Evolutionary conservation across 1,284 basidiomycete genomes (phyloP), one percentile per base, ranked within the genome.

Genomic region (Cystobasidiaceae sp.): DNA sequence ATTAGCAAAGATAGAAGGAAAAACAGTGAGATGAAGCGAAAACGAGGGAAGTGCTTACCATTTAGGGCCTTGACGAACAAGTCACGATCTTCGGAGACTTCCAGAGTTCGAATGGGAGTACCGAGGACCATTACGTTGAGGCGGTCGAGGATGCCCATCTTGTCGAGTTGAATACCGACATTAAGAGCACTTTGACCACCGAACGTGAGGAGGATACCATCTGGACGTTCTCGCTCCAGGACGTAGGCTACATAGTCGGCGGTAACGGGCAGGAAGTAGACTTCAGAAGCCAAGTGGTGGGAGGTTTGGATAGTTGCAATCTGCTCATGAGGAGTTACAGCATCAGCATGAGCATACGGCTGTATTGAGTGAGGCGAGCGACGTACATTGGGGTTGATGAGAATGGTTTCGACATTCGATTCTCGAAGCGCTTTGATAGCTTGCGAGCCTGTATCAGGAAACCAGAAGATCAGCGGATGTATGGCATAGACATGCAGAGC

Each of bases 191-290:
- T 93, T 78, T 98, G 96, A 39, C 96, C 96, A 78, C 96, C 96
- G 74, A 99, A 99, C 7, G 96, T 98, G 68, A 99, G 84, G 33
- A 98, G 82, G 70, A 99, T 90, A 71, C 96, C 96, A 75, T 98
- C 96, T 0, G 96, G 96, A 11, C 93, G 84, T 79, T 98, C 96
- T 81, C 96, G 96, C 80, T 99, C 94, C 75, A 98, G 82, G 19
- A 99, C 92, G 75, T 97, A 97, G 70, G 94, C 93, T 67, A 98
- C 96, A 78, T 97, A 97, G 78, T 98, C 96, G 61, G 91, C 81
- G 0, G 94, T 97, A 74, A 99, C 87, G 66, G 96, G 96, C 51
- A 99, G 80, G 80, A 97, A 99, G 81, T 98, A 98, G 73, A 98
- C 92, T 77, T 97, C 90, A 17, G 87, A 88, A 33, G 96, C 96